Evolutionary conservation across 768 basidiomycete genomes (phyloP).

Genomic region (Neoboletus magnificus): DNA sequence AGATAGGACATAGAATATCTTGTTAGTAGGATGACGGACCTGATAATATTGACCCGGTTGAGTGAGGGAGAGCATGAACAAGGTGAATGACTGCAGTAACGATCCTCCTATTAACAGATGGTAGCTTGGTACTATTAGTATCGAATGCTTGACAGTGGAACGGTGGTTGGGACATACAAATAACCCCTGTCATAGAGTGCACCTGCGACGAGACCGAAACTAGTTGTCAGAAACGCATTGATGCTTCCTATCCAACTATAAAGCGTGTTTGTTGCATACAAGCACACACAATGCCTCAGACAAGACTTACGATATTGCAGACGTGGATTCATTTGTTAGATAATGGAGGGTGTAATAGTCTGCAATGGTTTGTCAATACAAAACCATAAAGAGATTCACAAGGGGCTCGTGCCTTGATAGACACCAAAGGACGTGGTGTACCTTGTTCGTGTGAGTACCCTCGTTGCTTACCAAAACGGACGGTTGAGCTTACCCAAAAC

Average conservation of each 20-base stretch:
- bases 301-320: conserved; percentile 35
- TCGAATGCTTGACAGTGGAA: neutral
- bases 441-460: conserved; percentile 14
- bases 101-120: conserved; percentile 45
- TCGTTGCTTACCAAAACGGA: neutral
- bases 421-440: conserved; percentile 39
- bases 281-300: neutral
- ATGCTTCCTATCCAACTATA: conserved; percentile 46
- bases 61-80: conserved; percentile 46
- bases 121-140: conserved; percentile 31
- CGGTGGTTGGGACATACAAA: conserved; percentile 32
- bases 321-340: conserved; percentile 34
- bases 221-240: conserved; percentile 39
- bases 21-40: conserved; percentile 22
- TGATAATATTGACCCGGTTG: conserved; percentile 43
- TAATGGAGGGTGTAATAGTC: conserved; percentile 40
- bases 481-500: conserved; percentile 27
- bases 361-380: conserved; percentile 13
- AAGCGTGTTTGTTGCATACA: neutral
- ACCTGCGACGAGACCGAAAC: conserved; percentile 40
- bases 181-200: conserved; percentile 51
- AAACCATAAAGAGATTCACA: neutral
- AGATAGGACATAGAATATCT: neutral
- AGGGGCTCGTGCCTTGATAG: conserved; percentile 33
- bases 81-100: conserved; percentile 38